Base-by-base conservation (phyloP, 768 basidiomycete species). In the Amanita pallidorosea region DNA sequence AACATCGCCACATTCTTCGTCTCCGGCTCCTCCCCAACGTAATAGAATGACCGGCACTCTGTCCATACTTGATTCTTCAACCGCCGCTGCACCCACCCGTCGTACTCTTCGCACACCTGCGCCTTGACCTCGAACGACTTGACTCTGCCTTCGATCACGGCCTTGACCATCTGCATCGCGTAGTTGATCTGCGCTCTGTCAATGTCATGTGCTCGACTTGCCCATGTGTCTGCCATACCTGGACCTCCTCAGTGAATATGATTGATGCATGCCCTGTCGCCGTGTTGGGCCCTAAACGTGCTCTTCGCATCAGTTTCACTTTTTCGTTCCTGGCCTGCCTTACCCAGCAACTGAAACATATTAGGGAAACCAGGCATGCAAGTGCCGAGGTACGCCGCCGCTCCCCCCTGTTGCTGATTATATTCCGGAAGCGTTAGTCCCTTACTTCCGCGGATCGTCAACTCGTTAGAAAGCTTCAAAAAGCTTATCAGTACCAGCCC, bases 351-450 rank as follows among this genome's bases (percentile, higher is more conserved):
- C 17, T 63, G 66, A 59, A 75, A 78, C 25, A 70, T 53, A 56
- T 79, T 80, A 13, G 79, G 79, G 58, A 80, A 80, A 4, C 77
- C 77, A 29, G 78, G 78, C 34, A 73, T 63, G 48, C 71, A 71
- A 20, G 70, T 67, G 5, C 82, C 80, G 17, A 75, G 59, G 60
- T 81, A 81, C 1, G 76, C 78, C 25, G 64, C 68, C 5, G 75
- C 63, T 4, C 78, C 79, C 17, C 72, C 74, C 54, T 77, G 70
- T 31, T 65, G 63, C 17, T 65, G 63, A 57, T 67, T 76, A 54
- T 77, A 79, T 42, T 76, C 73, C 5, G 62, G 49, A 2, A 80
- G 55, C 1, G 70, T 70, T 34, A 54, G 54, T 20, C 72, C 74
- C 36, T 66, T 64, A 31, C 66, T 69, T 34, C 80, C 79, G 48